phyloP scores from a whole-genome alignment of 2,329 filamentous ascomycete genomes.

The Tolypocladium tropicale region DNA sequence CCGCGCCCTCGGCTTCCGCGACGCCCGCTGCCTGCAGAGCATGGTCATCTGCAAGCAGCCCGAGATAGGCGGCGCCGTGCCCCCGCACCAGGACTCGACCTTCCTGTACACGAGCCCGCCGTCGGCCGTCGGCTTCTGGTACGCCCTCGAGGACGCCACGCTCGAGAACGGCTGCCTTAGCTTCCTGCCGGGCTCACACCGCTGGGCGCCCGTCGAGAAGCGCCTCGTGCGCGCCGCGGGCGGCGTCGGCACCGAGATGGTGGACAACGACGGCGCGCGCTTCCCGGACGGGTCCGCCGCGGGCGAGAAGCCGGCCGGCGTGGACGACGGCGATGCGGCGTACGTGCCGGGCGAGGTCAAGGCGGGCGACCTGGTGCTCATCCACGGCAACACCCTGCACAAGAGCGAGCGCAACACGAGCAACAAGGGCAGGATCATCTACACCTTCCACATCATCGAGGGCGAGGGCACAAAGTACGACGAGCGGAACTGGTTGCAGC shows the following conservation, averaged over 20 bases:
- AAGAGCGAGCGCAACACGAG: conserved; percentile 93
- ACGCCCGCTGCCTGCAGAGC: conserved; percentile 74
- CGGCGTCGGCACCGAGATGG: conserved; percentile 54
- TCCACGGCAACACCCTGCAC: conserved; percentile 91
- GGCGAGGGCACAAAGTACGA: conserved; percentile 67
- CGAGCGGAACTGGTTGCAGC: conserved; percentile 85
- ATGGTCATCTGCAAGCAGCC: conserved; percentile 99
- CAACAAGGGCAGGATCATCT: conserved; percentile 80
- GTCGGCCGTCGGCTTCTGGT: conserved; percentile 92
- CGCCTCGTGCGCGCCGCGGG: conserved; percentile 61
- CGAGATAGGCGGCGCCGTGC: conserved; percentile 86
- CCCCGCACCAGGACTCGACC: conserved; percentile 82
- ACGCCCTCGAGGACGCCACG: conserved; percentile 88
- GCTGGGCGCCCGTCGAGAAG: conserved; percentile 56
- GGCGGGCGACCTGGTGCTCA: conserved; percentile 81
- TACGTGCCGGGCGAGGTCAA: conserved; percentile 82
- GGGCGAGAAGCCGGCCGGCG: conserved; percentile 24
- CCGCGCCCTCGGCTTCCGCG: conserved; percentile 57
- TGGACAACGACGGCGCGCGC: conserved; percentile 52
- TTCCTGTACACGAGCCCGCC: conserved; percentile 88
- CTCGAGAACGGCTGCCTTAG: conserved; percentile 79
- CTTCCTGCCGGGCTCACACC: conserved; percentile 76
- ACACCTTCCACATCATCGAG: conserved; percentile 96
- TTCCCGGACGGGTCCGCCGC: conserved; percentile 50
- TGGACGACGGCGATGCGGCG: conserved; percentile 29